Evolutionary conservation across 768 basidiomycete genomes (phyloP).

Genomic region (Pleurotus eryngii): DNA sequence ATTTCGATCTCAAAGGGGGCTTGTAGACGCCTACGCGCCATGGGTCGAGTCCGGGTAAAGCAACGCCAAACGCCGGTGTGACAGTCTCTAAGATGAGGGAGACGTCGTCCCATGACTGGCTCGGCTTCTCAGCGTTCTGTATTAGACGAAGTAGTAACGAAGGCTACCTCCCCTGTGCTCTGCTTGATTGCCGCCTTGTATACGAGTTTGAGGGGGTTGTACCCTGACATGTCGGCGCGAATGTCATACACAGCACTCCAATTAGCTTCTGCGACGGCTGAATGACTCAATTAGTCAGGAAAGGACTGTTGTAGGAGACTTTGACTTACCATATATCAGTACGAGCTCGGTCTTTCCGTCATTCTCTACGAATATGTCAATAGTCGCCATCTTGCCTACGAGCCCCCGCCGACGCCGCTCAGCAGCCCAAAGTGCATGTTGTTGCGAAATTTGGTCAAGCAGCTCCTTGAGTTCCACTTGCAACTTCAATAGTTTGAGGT

Average conservation of each 20-base stretch:
- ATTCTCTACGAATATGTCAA: conserved; percentile 23
- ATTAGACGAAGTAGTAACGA: neutral
- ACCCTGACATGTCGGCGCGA: conserved; percentile 38
- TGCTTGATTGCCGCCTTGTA: conserved; percentile 40
- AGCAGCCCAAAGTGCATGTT: conserved; percentile 10
- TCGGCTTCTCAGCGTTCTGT: neutral
- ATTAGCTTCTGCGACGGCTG: conserved; percentile 16
- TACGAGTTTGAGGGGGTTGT: conserved; percentile 27
- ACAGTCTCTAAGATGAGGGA: conserved; percentile 19
- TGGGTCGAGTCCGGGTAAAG: conserved; percentile 10
- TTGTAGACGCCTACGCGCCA: neutral
- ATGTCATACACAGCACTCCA: conserved; percentile 39
- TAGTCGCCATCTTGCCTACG: conserved; percentile 15
- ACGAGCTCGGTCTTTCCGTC: conserved; percentile 26
- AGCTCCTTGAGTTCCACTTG: conserved; percentile 15
- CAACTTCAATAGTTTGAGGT: conserved; percentile 19
- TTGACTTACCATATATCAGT: conserved; percentile 27
- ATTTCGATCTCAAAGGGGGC: no score
- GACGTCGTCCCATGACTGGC: conserved; percentile 19
- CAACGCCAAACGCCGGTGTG: conserved; percentile 16
- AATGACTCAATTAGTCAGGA: neutral
- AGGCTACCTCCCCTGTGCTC: conserved; percentile 34
- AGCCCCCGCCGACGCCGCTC: conserved; percentile 12
- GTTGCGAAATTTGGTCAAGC: conserved; percentile 15
- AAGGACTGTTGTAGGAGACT: neutral